These are phyloP conservation scores for Psophocarpus tetragonolobus DNA, from an alignment of 306 rosid species.

Conservation along the genomic window DNA sequence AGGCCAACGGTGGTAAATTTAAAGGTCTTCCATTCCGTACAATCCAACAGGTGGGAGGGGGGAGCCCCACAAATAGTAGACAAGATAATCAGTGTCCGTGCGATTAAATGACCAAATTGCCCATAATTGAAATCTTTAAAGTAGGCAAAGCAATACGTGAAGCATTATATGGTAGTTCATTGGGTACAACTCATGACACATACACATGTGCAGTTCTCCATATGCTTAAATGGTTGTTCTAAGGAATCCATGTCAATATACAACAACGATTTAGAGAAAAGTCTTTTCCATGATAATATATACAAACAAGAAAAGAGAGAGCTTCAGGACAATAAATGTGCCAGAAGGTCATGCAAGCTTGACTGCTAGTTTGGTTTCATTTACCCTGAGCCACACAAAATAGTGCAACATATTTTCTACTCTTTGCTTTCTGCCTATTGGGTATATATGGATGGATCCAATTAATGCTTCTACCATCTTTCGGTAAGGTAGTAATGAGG, in stretches of 20 bases:
- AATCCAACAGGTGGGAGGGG: neutral
- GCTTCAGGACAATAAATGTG: neutral
- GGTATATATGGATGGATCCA: neutral
- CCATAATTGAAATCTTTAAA: neutral
- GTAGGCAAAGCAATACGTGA: neutral
- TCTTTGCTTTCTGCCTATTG: neutral
- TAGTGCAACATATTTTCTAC: neutral
- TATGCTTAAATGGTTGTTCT: slow-evolving; percentile 5
- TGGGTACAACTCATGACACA: neutral
- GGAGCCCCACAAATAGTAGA: neutral
- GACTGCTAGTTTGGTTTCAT: slow-evolving; percentile 5
- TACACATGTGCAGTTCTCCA: neutral
- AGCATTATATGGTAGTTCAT: neutral
- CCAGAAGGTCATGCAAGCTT: neutral
- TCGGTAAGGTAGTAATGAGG: slow-evolving; percentile 4
- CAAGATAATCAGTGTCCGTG: neutral
- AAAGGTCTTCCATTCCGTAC: neutral
- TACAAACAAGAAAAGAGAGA: neutral
- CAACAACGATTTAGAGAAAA: neutral
- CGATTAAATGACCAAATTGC: neutral
- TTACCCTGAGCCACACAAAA: neutral
- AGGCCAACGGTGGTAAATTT: neutral
- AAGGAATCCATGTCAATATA: neutral
- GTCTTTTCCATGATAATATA: neutral
- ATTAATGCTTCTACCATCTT: slow-evolving; percentile 39